A percentile compares a stretch with the other conserved stretches of the same genome.
Conservation (phyloP, 495 filamentous ascomycete species). For the Thermothielavioides terrestris region DNA sequence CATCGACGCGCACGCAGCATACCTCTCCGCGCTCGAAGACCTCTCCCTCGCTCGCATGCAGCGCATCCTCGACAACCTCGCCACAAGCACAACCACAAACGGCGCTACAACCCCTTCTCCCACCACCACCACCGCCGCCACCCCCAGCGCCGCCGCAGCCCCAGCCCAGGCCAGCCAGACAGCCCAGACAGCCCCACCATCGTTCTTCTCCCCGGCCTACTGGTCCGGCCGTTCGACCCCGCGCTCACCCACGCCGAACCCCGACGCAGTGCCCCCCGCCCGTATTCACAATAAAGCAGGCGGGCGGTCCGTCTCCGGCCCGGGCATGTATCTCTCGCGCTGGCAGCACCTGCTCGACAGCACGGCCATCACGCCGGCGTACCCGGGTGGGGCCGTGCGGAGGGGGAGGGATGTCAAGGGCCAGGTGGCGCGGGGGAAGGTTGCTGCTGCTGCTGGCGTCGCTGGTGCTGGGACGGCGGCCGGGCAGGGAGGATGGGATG, state of each 20-base stretch:
- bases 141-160: background rate
- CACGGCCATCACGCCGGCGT: constrained; percentile 49
- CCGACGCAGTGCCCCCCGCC: background rate
- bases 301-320: constrained; percentile 33
- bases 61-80: constrained; percentile 28
- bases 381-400: constrained; percentile 35
- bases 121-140: background rate
- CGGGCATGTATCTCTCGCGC: constrained; percentile 53
- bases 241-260: background rate
- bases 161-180: background rate
- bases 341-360: constrained; percentile 57
- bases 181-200: background rate
- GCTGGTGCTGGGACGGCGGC: constrained; percentile 22
- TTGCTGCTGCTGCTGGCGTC: constrained; percentile 5
- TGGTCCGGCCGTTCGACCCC: background rate
- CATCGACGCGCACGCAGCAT: constrained; percentile 45
- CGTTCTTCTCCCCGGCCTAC: background rate
- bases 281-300: constrained; percentile 16
- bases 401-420: constrained; percentile 44
- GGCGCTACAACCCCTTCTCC: background rate
- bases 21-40: constrained; percentile 40
- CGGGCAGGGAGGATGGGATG: constrained; percentile 17
- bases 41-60: constrained; percentile 44
- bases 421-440: constrained; percentile 40
- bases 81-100: background rate